Percentiles rank a stretch among this genome's conserved stretches.
These are phyloP conservation scores for Ordospora colligata DNA, from an alignment of 371 early-diverging fungal species.

Conservation along the genomic window DNA sequence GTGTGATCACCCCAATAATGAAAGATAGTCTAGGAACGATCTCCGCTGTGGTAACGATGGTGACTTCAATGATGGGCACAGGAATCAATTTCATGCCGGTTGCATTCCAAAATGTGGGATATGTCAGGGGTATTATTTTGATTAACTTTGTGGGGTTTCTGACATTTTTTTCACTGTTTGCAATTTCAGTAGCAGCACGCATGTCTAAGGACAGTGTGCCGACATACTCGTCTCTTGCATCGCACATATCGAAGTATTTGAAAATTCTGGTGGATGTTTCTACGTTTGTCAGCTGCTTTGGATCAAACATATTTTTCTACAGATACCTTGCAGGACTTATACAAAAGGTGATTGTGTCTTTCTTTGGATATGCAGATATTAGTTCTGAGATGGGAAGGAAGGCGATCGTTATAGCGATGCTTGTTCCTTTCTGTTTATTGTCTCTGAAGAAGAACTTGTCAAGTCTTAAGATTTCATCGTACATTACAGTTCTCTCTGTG, in stretches of 20 bases:
- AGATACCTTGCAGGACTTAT: not conserved
- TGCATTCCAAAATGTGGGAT: constrained; percentile 54
- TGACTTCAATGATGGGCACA: constrained; percentile 56
- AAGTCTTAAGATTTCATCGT: constrained; percentile 13
- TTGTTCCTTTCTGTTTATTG: not conserved
- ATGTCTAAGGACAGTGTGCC: not conserved
- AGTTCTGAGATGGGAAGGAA: not conserved
- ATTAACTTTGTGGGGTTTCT: constrained; percentile 35
- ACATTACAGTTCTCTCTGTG: constrained; percentile 25
- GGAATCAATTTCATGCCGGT: constrained; percentile 54
- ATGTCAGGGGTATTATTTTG: constrained; percentile 25
- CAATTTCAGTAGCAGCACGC: constrained; percentile 41
- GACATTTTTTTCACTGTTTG: constrained; percentile 50
- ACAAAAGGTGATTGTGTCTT: not conserved
- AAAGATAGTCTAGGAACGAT: constrained; percentile 32
- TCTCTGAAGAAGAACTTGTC: constrained; percentile 17
- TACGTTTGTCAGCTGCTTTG: constrained; percentile 16
- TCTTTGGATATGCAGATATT: not conserved
- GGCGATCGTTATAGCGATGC: not conserved
- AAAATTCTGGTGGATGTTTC: constrained; percentile 3
- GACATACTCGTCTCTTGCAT: constrained; percentile 13
- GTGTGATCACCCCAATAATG: not conserved
- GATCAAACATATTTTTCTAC: constrained; percentile 1
- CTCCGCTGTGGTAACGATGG: constrained; percentile 44
- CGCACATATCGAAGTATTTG: not conserved